Base-by-base conservation (phyloP, 768 basidiomycete genomes). In the Exidia glandulosa region DNA sequence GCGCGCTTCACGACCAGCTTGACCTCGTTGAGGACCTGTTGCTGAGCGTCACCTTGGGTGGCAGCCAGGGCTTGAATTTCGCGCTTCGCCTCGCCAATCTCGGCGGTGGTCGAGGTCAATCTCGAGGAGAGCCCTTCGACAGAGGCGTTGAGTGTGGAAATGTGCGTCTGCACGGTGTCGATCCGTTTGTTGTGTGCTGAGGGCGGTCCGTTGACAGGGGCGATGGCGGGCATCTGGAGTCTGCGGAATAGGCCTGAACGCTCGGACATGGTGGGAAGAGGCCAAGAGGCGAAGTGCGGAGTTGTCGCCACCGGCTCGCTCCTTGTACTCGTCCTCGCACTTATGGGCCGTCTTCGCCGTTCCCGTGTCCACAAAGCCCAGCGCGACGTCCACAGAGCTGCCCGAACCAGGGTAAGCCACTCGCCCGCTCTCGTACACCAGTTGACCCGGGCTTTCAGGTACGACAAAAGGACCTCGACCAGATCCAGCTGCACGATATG, bases 401-500 rank as follows among this genome's bases (percentile, higher is more conserved):
- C 88, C n/a, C 80, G 94, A 27, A 95, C 94, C 47, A 75, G 90
- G 65, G 93, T 90, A 68, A 16, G 59, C 32, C 64, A 31, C 19
- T 37, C 33, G 25, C 32, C 36, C 2, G 36, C 61, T 32, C n/a
- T 41, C 32, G 32, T 25, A 48, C 36, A 57, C 36, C 19, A 60
- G 50, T 59, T 32, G 45, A 57, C 32, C 23, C 25, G 56, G 64
- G 19, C 59, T 12, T 57, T 2, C 62, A 91, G 88, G 88, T 80
- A 63, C 81, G 89, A 47, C 82, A 81, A 60, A 83, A 81, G 71
- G 93, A 96, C 75, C 73, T 97, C 62, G 94, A 97, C 74, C 87
- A 93, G 72, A 96, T 97, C 66, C 93, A 96, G 73, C 78, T 90
- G 63, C 81, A 88, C 67, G 94, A 97, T 77, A 73, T 96, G 56